Conservation (phyloP, 2,329 filamentous ascomycete genomes). For the Purpureocillium lavendulum region DNA sequence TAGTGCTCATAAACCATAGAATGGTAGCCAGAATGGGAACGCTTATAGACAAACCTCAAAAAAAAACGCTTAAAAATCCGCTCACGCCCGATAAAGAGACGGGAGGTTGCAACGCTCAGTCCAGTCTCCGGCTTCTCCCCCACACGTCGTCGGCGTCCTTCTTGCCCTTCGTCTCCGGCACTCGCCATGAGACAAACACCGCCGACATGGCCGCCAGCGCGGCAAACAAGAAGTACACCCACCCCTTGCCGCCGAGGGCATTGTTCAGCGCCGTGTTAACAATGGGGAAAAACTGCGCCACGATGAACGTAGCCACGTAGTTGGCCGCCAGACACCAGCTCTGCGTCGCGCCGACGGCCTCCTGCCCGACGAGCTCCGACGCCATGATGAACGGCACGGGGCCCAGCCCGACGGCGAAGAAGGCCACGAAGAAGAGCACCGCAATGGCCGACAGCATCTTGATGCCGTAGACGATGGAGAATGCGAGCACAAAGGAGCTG, state of each 20-base stretch:
- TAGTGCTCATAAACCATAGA: too few species aligned
- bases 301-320: constrained; percentile 83
- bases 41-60: background rate
- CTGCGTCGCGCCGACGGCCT: constrained; percentile 87
- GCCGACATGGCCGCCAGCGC: constrained; percentile 61
- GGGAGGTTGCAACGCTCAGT: constrained; percentile 28
- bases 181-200: constrained; percentile 61
- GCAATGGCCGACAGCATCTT: constrained; percentile 73
- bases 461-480: constrained; percentile 67
- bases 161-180: constrained; percentile 87
- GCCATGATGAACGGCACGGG: constrained; percentile 93
- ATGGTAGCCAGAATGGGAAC: too few species aligned
- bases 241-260: constrained; percentile 59
- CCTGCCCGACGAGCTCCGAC: constrained; percentile 80
- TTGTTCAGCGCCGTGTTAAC: constrained; percentile 65
- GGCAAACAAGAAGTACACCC: constrained; percentile 89
- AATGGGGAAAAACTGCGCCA: constrained; percentile 92
- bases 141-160: constrained; percentile 83
- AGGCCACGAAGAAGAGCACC: constrained; percentile 77
- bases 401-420: constrained; percentile 84
- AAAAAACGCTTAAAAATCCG: background rate
- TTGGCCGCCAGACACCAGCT: constrained; percentile 81
- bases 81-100: background rate
- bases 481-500: constrained; percentile 66
- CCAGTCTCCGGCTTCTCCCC: constrained; percentile 54